Evolutionary conservation across 441 rosid genomes (phyloP).

Genomic region (Gossypium laxum): DNA sequence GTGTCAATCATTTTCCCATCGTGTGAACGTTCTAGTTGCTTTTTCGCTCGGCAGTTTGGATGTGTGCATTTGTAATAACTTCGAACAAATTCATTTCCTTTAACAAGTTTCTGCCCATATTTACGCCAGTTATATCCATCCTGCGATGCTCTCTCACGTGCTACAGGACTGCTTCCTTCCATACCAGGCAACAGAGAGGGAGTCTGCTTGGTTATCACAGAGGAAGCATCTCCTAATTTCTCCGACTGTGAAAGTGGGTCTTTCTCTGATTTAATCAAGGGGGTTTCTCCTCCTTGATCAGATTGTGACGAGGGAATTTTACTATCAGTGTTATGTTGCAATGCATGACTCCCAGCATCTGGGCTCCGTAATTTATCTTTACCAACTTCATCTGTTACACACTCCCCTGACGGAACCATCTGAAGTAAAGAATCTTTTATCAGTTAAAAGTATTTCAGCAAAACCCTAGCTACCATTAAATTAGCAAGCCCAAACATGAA

Average conservation of each 20-base stretch:
- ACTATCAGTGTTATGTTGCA: slow-evolving; percentile 18
- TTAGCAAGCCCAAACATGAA: slow-evolving; percentile 25
- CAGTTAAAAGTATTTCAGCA: slow-evolving; percentile 22
- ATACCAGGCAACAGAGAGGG: slow-evolving; percentile 30
- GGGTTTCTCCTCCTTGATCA: slow-evolving; percentile 20
- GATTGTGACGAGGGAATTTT: slow-evolving; percentile 22
- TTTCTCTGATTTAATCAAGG: slow-evolving; percentile 22
- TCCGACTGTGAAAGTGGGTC: slow-evolving; percentile 19
- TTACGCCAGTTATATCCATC: slow-evolving; percentile 88
- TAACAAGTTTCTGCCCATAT: slow-evolving; percentile 84
- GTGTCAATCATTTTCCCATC: slow-evolving; percentile 56
- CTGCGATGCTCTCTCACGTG: slow-evolving; percentile 61
- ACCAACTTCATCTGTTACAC: slow-evolving; percentile 24
- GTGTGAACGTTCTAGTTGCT: slow-evolving; percentile 63
- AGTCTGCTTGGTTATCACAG: slow-evolving; percentile 19
- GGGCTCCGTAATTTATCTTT: slow-evolving; percentile 24
- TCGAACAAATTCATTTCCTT: slow-evolving; percentile 72
- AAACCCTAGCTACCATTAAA: slow-evolving; percentile 16
- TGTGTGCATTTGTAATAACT: slow-evolving; percentile 85
- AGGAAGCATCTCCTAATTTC: slow-evolving; percentile 34
- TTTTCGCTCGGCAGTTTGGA: slow-evolving; percentile 67
- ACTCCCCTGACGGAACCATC: slow-evolving; percentile 36
- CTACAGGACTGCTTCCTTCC: slow-evolving; percentile 45
- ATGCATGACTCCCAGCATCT: slow-evolving; percentile 19
- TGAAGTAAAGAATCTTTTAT: slow-evolving; percentile 20